phyloP scores from a whole-genome alignment of 805 yeast species.

The Lipomyces yamanashiensis region DNA sequence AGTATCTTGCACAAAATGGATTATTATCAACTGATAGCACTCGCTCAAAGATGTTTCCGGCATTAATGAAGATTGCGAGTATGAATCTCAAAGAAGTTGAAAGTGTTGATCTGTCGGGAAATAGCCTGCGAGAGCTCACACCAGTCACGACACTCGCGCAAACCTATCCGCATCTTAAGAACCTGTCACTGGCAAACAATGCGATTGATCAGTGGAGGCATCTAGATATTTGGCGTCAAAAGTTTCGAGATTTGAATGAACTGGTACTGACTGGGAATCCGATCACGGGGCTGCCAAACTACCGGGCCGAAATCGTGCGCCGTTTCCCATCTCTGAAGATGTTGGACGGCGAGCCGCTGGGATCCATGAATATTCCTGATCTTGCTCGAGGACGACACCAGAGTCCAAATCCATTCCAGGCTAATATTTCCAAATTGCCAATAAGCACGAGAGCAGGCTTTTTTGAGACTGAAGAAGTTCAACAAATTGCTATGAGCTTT shows the following conservation, averaged over 20 bases:
- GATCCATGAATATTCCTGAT: slow-evolving; percentile 56
- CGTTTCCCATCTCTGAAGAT: slow-evolving; percentile 80
- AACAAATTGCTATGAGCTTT: slow-evolving; percentile 74
- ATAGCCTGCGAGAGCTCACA: slow-evolving; percentile 65
- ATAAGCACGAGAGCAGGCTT: slow-evolving; percentile 62
- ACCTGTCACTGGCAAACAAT: slow-evolving; percentile 81
- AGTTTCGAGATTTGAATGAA: slow-evolving; percentile 74
- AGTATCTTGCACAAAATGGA: slow-evolving; percentile 61
- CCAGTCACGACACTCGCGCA: slow-evolving; percentile 67
- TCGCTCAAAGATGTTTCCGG: slow-evolving; percentile 74
- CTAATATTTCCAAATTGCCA: slow-evolving; percentile 42
- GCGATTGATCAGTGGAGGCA: slow-evolving; percentile 60
- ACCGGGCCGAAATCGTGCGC: slow-evolving; percentile 66
- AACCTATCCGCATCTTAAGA: slow-evolving; percentile 74
- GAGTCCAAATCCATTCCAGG: slow-evolving; percentile 19
- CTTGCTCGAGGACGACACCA: slow-evolving; percentile 9
- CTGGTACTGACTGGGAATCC: slow-evolving; percentile 82
- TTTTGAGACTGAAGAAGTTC: slow-evolving; percentile 77
- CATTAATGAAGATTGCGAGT: slow-evolving; percentile 52
- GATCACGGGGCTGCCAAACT: slow-evolving; percentile 46
- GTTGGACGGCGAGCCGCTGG: slow-evolving; percentile 74
- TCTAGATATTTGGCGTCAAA: slow-evolving; percentile 77
- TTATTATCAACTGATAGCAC: slow-evolving; percentile 65
- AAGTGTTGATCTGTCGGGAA: slow-evolving; percentile 57
- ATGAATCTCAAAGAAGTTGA: slow-evolving; percentile 30